Percentiles rank a stretch among this genome's conserved stretches.
Conservation (phyloP, 208 protist species). For the Leishmania tarentolae region DNA sequence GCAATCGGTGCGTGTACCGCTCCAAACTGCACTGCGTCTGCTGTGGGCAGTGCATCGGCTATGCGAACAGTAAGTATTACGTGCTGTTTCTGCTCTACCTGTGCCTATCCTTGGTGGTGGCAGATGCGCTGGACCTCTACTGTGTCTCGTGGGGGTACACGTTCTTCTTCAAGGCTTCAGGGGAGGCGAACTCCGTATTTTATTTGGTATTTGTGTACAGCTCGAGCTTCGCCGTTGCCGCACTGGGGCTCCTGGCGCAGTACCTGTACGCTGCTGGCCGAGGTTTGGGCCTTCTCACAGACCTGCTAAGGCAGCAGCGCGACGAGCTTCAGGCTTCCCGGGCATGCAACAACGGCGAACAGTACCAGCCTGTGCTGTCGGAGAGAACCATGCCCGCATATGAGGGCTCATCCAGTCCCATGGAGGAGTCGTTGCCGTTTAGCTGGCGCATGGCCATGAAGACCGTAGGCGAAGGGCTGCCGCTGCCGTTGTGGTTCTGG, state of each 20-base stretch:
- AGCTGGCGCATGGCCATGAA: constrained; percentile 22
- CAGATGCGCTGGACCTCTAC: constrained; percentile 25
- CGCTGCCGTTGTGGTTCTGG: constrained; percentile 33
- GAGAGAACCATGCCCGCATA: constrained; percentile 4
- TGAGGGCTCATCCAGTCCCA: constrained; percentile 17
- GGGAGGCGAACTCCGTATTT: constrained; percentile 23
- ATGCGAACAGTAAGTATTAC: constrained; percentile 81
- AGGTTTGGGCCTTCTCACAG: constrained; percentile 24
- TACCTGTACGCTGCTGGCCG: constrained; percentile 26
- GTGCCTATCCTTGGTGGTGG: constrained; percentile 20
- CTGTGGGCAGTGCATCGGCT: constrained; percentile 80
- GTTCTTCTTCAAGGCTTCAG: constrained; percentile 24
- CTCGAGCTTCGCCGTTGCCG: constrained; percentile 7
- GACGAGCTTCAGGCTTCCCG: constrained; percentile 7
- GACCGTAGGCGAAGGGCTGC: constrained; percentile 30
- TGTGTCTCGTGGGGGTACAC: constrained; percentile 30
- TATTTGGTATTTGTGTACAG: constrained; percentile 38
- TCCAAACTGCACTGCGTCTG: constrained; percentile 86
- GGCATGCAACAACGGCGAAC: constrained; percentile 23
- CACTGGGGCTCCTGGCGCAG: constrained; percentile 7
- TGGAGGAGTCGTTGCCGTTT: constrained; percentile 19
- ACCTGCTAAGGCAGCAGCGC: constrained; percentile 20
- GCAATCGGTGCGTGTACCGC: constrained; percentile 68
- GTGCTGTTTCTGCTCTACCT: constrained; percentile 59
- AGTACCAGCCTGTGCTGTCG: constrained; percentile 26